These are phyloP conservation scores for Ampelocalamus luodianensis DNA, from an alignment of 176 grass and related monocot species.

Conservation along the genomic window DNA sequence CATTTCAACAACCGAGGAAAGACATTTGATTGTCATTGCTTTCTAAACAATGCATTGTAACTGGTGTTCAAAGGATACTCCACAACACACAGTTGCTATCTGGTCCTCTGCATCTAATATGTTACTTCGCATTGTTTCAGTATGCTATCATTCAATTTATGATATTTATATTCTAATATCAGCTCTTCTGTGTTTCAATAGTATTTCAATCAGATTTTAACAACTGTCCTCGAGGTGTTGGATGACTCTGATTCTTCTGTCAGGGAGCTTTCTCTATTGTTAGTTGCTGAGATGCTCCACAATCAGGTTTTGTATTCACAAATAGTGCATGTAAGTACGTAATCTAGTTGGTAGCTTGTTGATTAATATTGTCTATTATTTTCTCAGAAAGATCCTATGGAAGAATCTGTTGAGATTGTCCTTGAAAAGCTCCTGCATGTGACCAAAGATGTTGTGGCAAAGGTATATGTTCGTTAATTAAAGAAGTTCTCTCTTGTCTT, in stretches of 20 bases:
- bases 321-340: constrained; percentile 20
- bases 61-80: neutral
- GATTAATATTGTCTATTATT: constrained; percentile 39
- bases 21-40: neutral
- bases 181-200: constrained; percentile 34
- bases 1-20: constrained; percentile 20
- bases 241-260: constrained; percentile 75
- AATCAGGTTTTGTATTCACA: constrained; percentile 71
- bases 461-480: constrained; percentile 53
- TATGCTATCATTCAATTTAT: constrained; percentile 31
- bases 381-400: constrained; percentile 73
- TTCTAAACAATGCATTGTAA: constrained; percentile 19
- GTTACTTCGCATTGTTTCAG: neutral
- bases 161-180: constrained; percentile 45
- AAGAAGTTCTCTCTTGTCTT: constrained; percentile 6
- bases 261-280: constrained; percentile 68
- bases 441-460: constrained; percentile 66
- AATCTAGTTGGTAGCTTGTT: constrained; percentile 14
- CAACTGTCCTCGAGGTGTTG: constrained; percentile 73
- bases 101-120: constrained; percentile 13
- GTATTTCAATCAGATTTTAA: constrained; percentile 97
- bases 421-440: constrained; percentile 83
- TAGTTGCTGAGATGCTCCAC: constrained; percentile 76
- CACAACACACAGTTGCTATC: neutral
- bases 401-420: constrained; percentile 88